Conservation (phyloP, 768 basidiomycete genomes). For the Termitomyces sp. region DNA sequence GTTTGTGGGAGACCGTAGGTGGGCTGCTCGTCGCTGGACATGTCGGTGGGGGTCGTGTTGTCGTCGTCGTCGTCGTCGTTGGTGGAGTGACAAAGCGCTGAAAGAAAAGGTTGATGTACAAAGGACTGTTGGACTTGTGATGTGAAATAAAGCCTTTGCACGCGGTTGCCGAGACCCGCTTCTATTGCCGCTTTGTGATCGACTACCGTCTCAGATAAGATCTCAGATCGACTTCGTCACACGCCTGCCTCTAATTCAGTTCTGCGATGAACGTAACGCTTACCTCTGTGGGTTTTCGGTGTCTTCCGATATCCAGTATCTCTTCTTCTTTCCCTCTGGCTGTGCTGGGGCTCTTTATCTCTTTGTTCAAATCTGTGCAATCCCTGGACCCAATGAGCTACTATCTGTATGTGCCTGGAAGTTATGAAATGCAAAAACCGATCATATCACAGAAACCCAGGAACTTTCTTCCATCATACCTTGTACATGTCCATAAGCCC, state of each 20-base stretch:
- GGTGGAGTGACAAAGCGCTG: background rate
- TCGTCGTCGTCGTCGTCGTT: conserved; percentile 4
- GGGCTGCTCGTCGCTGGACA: background rate
- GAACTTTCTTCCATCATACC: background rate
- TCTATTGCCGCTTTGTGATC: conserved; percentile 13
- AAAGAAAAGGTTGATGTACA: background rate
- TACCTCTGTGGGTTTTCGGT: too few relatives aligned
- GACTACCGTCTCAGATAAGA: conserved; percentile 13
- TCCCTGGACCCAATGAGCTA: background rate
- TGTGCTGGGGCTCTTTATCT: background rate
- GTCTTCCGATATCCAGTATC: background rate
- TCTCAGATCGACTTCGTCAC: conserved; percentile 2
- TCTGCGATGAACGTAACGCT: background rate
- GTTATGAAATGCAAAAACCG: background rate
- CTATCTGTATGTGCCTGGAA: background rate
- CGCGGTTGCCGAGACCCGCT: conserved; percentile 9
- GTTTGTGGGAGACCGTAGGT: conserved; percentile 1
- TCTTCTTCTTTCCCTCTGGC: background rate
- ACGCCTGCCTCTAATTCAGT: background rate
- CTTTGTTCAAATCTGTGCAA: too few relatives aligned
- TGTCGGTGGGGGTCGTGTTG: background rate
- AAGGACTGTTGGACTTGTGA: conserved; percentile 1
- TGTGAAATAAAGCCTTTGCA: conserved; percentile 6
- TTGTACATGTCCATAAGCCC: background rate
- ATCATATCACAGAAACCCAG: background rate